Base-by-base conservation (phyloP, 2,329 filamentous ascomycete genomes). In the Xylaria sp. region DNA sequence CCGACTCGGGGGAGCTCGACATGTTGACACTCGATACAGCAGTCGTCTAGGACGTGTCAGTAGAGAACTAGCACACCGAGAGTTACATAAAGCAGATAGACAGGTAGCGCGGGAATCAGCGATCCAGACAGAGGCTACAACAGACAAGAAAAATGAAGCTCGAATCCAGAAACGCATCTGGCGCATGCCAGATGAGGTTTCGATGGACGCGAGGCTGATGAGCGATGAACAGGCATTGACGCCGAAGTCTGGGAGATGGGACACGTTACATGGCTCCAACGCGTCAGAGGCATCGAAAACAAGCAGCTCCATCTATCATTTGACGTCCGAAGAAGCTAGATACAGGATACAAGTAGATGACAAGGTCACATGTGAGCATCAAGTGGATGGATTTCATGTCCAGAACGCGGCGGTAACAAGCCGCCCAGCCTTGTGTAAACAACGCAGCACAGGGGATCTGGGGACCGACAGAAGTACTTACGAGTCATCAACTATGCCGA, bases 1-100 rank as follows among this genome's bases (percentile, higher is more conserved):
- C 85, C 74, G 83, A 81, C 81, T 89, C 84, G 76, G 86, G 84
- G 78, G 88, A 86, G 81, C 85, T 85, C 83, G 88, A 88, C 84
- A 91, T 89, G 78, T 84, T 86, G 83, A 72, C 67, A 72, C 70
- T 73, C 69, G 70, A 72, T 84, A 86, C 85, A 78, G 85, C 86
- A 89, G 85, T 85, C 86, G 88, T 76, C 79, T 82, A 82, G 80
- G 80, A 79, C 79, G 79, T 79, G 80, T 86, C 82, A 86, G 84
- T 78, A 77, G 60, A 42, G 48, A 68, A 71, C 75, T 70, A 79
- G 77, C 39, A 60, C 51, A 47, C 30, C 32, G 50, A 65, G 56
- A 30, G 61, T 59, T 65, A 72, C 67, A 68, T 71, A 58, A 72
- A 69, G 67, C 32, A 69, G 65, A 69, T 74, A 61, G 70, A 61